phyloP scores from a whole-genome alignment of 768 basidiomycete species.

The Podaxis sp. region DNA sequence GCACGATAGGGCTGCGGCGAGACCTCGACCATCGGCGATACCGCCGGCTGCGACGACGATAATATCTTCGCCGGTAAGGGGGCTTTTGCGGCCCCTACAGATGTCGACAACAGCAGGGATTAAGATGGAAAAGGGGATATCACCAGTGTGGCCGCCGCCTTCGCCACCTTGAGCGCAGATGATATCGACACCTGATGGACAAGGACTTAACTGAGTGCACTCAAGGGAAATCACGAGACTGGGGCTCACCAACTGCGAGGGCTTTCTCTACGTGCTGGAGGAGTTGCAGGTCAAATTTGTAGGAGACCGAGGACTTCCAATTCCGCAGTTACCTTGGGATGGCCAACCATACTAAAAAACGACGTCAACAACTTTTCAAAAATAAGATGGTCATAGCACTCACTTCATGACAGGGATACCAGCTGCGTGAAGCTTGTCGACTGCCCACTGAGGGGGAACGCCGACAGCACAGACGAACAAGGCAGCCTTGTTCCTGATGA shows the following conservation, averaged over 20 bases:
- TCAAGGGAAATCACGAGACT: neutral
- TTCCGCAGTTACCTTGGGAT: conserved; percentile 58
- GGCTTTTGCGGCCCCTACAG: conserved; percentile 64
- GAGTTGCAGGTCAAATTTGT: conserved; percentile 4
- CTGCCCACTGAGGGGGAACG: conserved; percentile 78
- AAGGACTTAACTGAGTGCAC: neutral
- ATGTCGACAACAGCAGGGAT: conserved; percentile 80
- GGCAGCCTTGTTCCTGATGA: conserved; percentile 66
- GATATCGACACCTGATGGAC: conserved; percentile 67
- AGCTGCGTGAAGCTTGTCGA: conserved; percentile 77
- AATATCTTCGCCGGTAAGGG: conserved; percentile 73
- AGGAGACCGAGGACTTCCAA: neutral
- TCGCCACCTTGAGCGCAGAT: conserved; percentile 88
- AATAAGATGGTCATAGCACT: conserved; percentile 18
- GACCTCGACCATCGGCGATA: conserved; percentile 76
- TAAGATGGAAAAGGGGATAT: conserved; percentile 75
- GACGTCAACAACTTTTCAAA: conserved; percentile 3
- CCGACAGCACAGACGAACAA: conserved; percentile 84
- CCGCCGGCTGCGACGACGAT: conserved; percentile 83
- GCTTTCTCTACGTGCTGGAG: conserved; percentile 68
- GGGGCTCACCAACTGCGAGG: conserved; percentile 54
- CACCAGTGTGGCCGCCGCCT: conserved; percentile 87
- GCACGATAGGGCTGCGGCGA: conserved; percentile 71
- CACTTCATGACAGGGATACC: conserved; percentile 86
- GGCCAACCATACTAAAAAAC: conserved; percentile 67